A percentile compares a stretch with the other conserved stretches of the same genome.
Evolutionary conservation across 2,329 filamentous ascomycete genomes (phyloP).

Genomic region (Xylaria sp.): DNA sequence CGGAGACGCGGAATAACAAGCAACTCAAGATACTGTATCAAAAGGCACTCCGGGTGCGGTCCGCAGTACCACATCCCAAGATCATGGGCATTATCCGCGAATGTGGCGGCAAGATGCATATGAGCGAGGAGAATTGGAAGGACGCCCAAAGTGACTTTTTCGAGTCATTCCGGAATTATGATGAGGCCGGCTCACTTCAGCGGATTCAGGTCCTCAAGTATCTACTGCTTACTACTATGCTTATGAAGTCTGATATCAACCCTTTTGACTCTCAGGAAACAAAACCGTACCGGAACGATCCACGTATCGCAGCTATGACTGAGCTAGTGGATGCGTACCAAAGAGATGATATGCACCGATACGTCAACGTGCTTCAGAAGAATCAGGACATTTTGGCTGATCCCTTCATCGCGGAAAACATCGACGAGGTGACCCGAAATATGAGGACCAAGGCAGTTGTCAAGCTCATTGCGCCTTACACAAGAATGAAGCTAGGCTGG

Average conservation of each 20-base stretch:
- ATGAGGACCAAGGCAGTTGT: slow-evolving; percentile 97
- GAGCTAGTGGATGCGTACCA: slow-evolving; percentile 97
- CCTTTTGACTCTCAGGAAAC: slow-evolving; percentile 99
- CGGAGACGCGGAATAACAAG: slow-evolving; percentile 96
- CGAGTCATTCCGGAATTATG: slow-evolving; percentile 98
- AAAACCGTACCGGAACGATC: slow-evolving; percentile 96
- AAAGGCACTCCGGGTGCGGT: slow-evolving; percentile 88
- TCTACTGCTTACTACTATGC: slow-evolving; percentile 93
- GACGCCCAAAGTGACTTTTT: slow-evolving; percentile 98
- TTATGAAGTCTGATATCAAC: slow-evolving; percentile 98
- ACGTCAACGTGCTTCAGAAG: slow-evolving; percentile 85
- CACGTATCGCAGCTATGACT: slow-evolving; percentile 95
- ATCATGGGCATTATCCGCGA: slow-evolving; percentile 99
- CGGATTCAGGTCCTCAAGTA: slow-evolving; percentile 98
- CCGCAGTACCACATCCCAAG: slow-evolving; percentile 97
- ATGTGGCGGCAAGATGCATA: slow-evolving; percentile 99
- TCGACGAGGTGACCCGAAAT: slow-evolving; percentile 97
- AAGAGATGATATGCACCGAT: slow-evolving; percentile 90
- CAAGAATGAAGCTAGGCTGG: slow-evolving; percentile 86
- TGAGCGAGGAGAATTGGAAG: slow-evolving; percentile 99
- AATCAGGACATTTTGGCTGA: slow-evolving; percentile 92
- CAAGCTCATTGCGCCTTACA: slow-evolving; percentile 94
- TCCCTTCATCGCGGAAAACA: slow-evolving; percentile 97
- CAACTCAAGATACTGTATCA: slow-evolving; percentile 93
- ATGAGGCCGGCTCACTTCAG: slow-evolving; percentile 95